Evolutionary conservation across 768 basidiomycete species (phyloP).

Genomic region (Phaeotremella skinneri): DNA sequence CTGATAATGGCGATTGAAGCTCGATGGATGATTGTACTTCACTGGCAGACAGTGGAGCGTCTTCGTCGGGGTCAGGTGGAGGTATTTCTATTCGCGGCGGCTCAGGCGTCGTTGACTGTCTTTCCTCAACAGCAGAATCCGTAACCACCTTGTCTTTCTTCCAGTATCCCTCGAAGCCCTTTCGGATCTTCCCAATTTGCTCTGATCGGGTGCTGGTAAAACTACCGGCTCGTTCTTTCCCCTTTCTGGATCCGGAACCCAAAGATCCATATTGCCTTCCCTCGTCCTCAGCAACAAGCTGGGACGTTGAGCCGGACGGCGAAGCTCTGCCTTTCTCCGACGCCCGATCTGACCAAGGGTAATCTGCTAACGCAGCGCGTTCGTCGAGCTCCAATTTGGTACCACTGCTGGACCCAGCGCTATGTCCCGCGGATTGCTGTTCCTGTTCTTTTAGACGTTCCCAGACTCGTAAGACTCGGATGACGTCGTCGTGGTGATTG

Average conservation of each 20-base stretch:
- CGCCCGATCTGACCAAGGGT: conserved; percentile 2
- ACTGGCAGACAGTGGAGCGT: too few relatives aligned
- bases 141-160: conserved; percentile 9
- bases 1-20: conserved; percentile 1
- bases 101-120: neutral
- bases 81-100: neutral
- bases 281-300: neutral
- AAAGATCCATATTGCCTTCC: conserved; percentile 3
- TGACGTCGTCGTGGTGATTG: conserved; percentile 76
- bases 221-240: conserved; percentile 41
- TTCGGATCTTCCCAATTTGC: conserved; percentile 23
- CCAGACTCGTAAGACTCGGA: conserved; percentile 69
- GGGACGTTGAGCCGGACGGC: neutral
- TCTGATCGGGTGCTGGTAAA: conserved; percentile 30
- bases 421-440: neutral
- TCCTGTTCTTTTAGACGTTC: conserved; percentile 34
- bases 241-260: conserved; percentile 30
- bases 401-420: neutral
- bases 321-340: neutral
- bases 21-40: neutral
- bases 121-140: neutral
- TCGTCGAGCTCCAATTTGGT: neutral
- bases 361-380: neutral
- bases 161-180: conserved; percentile 32
- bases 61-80: neutral